These are phyloP conservation scores for Taiwanofungus camphoratus DNA, from an alignment of 1,284 basidiomycete species.

Conservation along the genomic window DNA sequence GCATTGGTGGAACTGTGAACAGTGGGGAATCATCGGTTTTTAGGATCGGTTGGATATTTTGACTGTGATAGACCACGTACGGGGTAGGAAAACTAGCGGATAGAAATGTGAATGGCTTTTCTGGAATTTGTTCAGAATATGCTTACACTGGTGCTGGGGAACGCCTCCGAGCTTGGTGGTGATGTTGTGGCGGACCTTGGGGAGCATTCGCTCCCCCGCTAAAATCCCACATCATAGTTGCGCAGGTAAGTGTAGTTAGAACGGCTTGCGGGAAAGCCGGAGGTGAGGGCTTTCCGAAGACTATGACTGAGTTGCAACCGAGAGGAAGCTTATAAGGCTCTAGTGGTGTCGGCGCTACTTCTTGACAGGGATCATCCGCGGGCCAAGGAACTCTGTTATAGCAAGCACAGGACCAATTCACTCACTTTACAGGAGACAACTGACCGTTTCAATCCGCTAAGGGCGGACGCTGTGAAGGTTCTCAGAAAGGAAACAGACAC, in stretches of 20 bases:
- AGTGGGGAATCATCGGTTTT: not conserved
- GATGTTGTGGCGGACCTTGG: not conserved
- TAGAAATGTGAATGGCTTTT: not conserved
- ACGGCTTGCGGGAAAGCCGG: slow-evolving; percentile 2
- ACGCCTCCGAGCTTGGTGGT: slow-evolving; percentile 1
- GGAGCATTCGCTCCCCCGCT: slow-evolving; percentile 9
- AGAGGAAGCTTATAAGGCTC: slow-evolving; percentile 14
- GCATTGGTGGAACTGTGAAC: not conserved
- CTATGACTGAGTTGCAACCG: slow-evolving; percentile 5
- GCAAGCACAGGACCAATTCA: too few relatives aligned
- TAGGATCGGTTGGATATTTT: not conserved
- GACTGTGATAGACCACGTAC: not conserved
- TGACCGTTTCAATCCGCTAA: too few relatives aligned
- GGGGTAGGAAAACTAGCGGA: not conserved
- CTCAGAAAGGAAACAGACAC: too few relatives aligned
- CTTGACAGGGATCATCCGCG: too few relatives aligned
- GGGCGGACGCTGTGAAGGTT: too few relatives aligned
- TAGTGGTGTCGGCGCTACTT: slow-evolving; percentile 7
- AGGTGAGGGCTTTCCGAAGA: slow-evolving; percentile 10
- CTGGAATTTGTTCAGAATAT: not conserved
- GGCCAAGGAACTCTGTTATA: too few relatives aligned
- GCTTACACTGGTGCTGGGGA: slow-evolving; percentile 3
- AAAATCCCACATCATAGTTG: slow-evolving; percentile 20
- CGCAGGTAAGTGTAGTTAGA: too few relatives aligned
- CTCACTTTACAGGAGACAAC: too few relatives aligned